Conservation (phyloP, 805 yeast genomes). For the Komagataella pastoris region DNA sequence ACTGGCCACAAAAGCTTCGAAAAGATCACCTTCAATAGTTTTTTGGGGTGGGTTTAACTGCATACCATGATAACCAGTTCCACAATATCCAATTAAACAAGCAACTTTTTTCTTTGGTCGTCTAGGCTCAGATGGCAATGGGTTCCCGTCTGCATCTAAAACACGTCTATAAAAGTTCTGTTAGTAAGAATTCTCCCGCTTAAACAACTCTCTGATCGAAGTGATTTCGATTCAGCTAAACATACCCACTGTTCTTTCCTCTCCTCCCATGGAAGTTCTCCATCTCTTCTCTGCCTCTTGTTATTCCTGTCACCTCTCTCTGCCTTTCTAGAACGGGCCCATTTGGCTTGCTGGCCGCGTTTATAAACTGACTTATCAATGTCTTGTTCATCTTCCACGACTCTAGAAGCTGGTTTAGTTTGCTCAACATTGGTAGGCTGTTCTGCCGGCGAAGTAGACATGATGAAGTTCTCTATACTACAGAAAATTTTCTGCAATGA, state of each 20-base stretch:
- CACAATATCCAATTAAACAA: constrained; percentile 85
- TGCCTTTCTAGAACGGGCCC: constrained; percentile 3
- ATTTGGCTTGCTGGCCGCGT: constrained; percentile 2
- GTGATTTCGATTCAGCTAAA: constrained; percentile 10
- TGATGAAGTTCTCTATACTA: not conserved
- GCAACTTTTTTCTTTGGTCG: constrained; percentile 87
- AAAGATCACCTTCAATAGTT: constrained; percentile 85
- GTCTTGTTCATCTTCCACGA: not conserved
- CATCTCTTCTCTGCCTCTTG: constrained; percentile 5
- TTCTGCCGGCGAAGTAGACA: not conserved
- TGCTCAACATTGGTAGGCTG: not conserved
- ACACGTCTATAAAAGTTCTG: constrained; percentile 18
- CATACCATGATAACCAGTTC: constrained; percentile 95
- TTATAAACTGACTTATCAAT: constrained; percentile 1
- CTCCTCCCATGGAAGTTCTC: constrained; percentile 6
- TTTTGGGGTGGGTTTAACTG: constrained; percentile 79
- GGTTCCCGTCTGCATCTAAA: constrained; percentile 52
- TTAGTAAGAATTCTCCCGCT: constrained; percentile 5
- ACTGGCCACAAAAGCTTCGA: constrained; percentile 69
- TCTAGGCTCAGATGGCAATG: constrained; percentile 42
- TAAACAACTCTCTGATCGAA: not conserved
- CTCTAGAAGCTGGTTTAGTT: not conserved
- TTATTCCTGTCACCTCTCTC: constrained; percentile 2
- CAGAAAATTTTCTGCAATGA: not conserved
- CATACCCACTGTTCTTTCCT: constrained; percentile 46